Evolutionary conservation across 768 basidiomycete species (phyloP).

Genomic region (Macrolepiota albuminosa): DNA sequence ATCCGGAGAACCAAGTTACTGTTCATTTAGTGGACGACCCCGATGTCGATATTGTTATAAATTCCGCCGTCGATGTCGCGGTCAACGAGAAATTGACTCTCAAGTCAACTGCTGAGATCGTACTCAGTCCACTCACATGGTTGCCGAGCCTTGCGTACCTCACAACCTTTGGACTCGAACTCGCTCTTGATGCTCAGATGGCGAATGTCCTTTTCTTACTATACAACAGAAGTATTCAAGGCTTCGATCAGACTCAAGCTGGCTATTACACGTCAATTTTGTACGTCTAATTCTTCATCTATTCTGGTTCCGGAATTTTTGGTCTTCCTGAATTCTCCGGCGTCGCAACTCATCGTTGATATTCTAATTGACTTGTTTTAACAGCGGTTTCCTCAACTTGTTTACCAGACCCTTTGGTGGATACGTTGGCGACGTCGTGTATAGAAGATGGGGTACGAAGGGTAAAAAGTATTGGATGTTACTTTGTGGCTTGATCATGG

Average conservation of each 20-base stretch:
- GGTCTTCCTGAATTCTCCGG: background rate
- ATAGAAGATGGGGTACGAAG: conserved; percentile 34
- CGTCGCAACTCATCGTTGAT: background rate
- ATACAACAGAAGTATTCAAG: conserved; percentile 26
- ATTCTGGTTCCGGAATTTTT: background rate
- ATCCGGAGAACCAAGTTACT: background rate
- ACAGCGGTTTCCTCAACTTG: conserved; percentile 45
- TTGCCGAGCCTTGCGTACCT: conserved; percentile 49
- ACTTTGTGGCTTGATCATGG: conserved; percentile 39
- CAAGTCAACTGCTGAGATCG: conserved; percentile 25
- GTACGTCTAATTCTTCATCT: background rate
- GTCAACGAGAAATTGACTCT: conserved; percentile 40
- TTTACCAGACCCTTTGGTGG: conserved; percentile 47
- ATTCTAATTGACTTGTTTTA: conserved; percentile 9
- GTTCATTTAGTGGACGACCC: background rate
- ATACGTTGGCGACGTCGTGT: conserved; percentile 41
- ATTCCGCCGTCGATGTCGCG: conserved; percentile 36
- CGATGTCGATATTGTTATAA: conserved; percentile 10
- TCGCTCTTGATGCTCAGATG: conserved; percentile 51
- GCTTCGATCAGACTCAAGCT: conserved; percentile 44
- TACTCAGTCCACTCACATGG: conserved; percentile 45
- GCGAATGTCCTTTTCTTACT: conserved; percentile 39
- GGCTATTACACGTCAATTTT: conserved; percentile 43
- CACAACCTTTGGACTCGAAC: conserved; percentile 54
- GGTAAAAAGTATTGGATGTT: conserved; percentile 48